A percentile compares a stretch with the other conserved stretches of the same genome.
These are phyloP conservation scores for Saposhnikovia divaricata DNA, from an alignment of 129 eudicot genomes.

Conservation along the genomic window DNA sequence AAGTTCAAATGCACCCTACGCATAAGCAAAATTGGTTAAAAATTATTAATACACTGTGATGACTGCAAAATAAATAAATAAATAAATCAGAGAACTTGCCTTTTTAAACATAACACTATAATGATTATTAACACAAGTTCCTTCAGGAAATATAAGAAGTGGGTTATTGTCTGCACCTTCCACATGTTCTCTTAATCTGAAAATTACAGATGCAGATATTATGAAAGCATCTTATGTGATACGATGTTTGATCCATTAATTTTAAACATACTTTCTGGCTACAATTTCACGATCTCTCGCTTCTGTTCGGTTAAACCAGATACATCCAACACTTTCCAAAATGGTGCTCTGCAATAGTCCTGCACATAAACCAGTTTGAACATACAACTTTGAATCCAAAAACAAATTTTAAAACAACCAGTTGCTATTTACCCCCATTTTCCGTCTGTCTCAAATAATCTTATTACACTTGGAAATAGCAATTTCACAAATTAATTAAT, in stretches of 20 bases:
- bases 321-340: constrained; percentile 95
- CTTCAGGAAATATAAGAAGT: constrained; percentile 97
- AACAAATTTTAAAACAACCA: background rate
- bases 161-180: constrained; percentile 94
- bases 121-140: constrained; percentile 97
- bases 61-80: background rate
- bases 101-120: constrained; percentile 95
- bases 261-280: constrained; percentile 69
- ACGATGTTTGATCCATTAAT: background rate
- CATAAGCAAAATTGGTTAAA: constrained; percentile 6
- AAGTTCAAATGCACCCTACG: constrained; percentile 96
- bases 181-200: constrained; percentile 93
- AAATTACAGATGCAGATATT: constrained; percentile 12
- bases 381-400: background rate
- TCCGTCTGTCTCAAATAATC: background rate
- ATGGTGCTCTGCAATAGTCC: constrained; percentile 96
- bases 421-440: background rate
- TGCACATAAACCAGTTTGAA: constrained; percentile 17
- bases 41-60: background rate
- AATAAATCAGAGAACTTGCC: constrained; percentile 20
- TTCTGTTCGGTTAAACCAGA: constrained; percentile 96
- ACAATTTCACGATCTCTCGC: constrained; percentile 98
- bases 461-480: background rate
- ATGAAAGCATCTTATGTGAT: constrained; percentile 5
- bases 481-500: background rate